A percentile compares a stretch with the other conserved stretches of the same genome.
These are phyloP conservation scores for Debaryomyces fabryi DNA, from an alignment of 1,139 yeast genomes.

Conservation along the genomic window DNA sequence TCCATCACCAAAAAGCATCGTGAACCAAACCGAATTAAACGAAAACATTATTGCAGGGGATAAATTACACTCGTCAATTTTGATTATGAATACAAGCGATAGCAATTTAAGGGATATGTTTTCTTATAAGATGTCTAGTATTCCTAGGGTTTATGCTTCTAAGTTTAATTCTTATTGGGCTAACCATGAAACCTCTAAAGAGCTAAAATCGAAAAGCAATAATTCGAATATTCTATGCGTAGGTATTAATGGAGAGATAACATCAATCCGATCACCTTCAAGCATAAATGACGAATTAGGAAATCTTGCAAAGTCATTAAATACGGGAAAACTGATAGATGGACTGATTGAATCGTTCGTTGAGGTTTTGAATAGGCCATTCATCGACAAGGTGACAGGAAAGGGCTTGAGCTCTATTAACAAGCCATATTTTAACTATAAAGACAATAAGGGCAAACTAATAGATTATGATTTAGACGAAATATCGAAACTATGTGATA, in stretches of 20 bases:
- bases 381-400: conserved; percentile 41
- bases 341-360: conserved; percentile 14
- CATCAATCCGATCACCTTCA: conserved; percentile 24
- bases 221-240: conserved; percentile 36
- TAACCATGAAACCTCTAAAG: not conserved
- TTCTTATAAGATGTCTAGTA: conserved; percentile 35
- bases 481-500: conserved; percentile 20
- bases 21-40: conserved; percentile 38
- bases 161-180: conserved; percentile 41
- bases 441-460: conserved; percentile 28
- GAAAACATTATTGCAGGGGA: conserved; percentile 42
- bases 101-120: conserved; percentile 8
- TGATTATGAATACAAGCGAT: conserved; percentile 24
- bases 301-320: conserved; percentile 10
- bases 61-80: conserved; percentile 42
- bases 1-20: conserved; percentile 37
- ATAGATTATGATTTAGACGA: conserved; percentile 45
- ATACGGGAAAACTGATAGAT: conserved; percentile 16
- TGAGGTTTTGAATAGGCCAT: conserved; percentile 37
- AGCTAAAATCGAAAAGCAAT: not conserved
- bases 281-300: conserved; percentile 18
- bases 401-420: conserved; percentile 42
- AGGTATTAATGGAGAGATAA: conserved; percentile 55
- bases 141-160: conserved; percentile 44
- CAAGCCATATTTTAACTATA: conserved; percentile 40